A percentile compares a stretch with the other conserved stretches of the same genome.
Conservation (phyloP, 768 basidiomycete genomes). For the Trametes maxima region DNA sequence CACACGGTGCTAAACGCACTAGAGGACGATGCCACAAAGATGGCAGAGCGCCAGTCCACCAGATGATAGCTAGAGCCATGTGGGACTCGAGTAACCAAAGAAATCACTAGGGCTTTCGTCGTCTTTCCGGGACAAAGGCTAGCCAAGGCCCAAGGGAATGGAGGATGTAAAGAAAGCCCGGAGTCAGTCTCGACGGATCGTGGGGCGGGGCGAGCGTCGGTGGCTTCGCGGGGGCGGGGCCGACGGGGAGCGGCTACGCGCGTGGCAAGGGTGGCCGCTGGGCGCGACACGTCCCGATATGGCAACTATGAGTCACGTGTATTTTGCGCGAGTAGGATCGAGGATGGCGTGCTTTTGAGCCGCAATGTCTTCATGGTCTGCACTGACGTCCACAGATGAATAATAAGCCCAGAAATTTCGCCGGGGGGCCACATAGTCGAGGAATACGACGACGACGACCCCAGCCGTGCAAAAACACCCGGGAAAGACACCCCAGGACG, state of each 20-base stretch:
- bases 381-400: slow-evolving; percentile 8
- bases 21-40: too few relatives aligned
- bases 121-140: neutral
- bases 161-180: neutral
- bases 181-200: neutral
- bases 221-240: neutral
- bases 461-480: neutral
- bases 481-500: neutral
- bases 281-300: slow-evolving; percentile 6
- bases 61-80: too few relatives aligned
- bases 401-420: neutral
- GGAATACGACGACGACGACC: neutral
- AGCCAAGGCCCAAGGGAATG: neutral
- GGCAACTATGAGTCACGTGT: slow-evolving; percentile 12
- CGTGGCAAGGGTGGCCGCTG: neutral
- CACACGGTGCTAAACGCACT: too few relatives aligned
- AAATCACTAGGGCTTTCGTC: too few relatives aligned
- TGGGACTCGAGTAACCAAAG: too few relatives aligned
- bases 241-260: neutral
- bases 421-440: neutral
- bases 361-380: slow-evolving; percentile 8
- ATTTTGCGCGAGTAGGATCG: slow-evolving; percentile 11
- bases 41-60: too few relatives aligned
- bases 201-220: neutral
- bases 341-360: slow-evolving; percentile 22